These are phyloP conservation scores for Voacanga thouarsii DNA, from an alignment of 257 asterid species.

Conservation along the genomic window DNA sequence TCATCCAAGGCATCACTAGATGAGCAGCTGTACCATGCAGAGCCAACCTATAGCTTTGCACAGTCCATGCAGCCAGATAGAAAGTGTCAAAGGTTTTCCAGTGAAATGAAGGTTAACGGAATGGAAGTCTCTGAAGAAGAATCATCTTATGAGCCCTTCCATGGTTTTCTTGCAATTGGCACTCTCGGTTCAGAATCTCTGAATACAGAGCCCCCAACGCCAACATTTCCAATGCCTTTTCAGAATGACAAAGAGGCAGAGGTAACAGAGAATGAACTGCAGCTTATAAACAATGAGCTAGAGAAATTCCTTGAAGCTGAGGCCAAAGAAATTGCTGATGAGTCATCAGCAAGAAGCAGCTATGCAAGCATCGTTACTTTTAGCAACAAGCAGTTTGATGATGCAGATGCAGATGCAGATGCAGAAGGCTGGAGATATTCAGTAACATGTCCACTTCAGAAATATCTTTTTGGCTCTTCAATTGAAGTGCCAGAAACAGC, in stretches of 20 bases:
- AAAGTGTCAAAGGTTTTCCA: slow-evolving; percentile 29
- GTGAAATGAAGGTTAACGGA: slow-evolving; percentile 26
- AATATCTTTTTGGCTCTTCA: slow-evolving; percentile 55
- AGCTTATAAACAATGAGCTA: slow-evolving; percentile 58
- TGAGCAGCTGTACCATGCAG: slow-evolving; percentile 41
- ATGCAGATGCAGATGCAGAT: slow-evolving; percentile 34
- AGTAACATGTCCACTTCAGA: slow-evolving; percentile 62
- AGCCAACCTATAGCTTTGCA: slow-evolving; percentile 33
- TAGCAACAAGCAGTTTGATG: slow-evolving; percentile 41
- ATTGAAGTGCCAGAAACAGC: slow-evolving; percentile 43
- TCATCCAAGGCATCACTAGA: slow-evolving; percentile 35
- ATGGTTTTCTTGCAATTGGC: slow-evolving; percentile 84
- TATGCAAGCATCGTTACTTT: slow-evolving; percentile 51
- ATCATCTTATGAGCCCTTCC: slow-evolving; percentile 45
- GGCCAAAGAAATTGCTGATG: slow-evolving; percentile 47
- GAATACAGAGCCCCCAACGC: slow-evolving; percentile 63
- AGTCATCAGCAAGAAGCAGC: slow-evolving; percentile 55
- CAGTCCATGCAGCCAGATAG: slow-evolving; percentile 17
- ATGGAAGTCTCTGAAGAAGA: slow-evolving; percentile 40
- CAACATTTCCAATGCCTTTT: slow-evolving; percentile 47
- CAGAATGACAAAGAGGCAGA: slow-evolving; percentile 37
- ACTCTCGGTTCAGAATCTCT: slow-evolving; percentile 63
- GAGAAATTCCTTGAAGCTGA: slow-evolving; percentile 68
- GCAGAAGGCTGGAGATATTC: slow-evolving; percentile 31
- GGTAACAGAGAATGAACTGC: slow-evolving; percentile 54